Conservation (phyloP, 495 filamentous ascomycete species). For the Talaromyces thailandensis region DNA sequence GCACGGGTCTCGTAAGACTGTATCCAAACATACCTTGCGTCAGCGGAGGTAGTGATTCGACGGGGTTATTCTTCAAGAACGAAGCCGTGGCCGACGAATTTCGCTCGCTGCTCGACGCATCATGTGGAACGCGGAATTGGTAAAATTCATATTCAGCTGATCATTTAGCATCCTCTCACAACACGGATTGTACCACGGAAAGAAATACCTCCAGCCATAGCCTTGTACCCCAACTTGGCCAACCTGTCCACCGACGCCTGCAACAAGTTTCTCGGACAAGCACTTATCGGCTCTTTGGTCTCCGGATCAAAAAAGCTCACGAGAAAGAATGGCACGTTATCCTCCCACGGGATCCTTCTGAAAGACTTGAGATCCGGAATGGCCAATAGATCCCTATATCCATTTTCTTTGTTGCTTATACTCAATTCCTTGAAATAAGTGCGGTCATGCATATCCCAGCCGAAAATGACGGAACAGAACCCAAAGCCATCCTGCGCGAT, state of each 20-base stretch:
- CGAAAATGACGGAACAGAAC: constrained; percentile 94
- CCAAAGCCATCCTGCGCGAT: constrained; percentile 80
- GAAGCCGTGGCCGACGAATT: constrained; percentile 62
- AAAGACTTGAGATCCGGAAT: constrained; percentile 73
- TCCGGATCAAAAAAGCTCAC: constrained; percentile 67
- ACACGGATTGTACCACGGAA: background rate
- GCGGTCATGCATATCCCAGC: constrained; percentile 96
- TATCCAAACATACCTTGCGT: constrained; percentile 99
- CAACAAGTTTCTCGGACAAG: constrained; percentile 74
- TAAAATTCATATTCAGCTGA: constrained; percentile 97
- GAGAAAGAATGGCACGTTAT: constrained; percentile 85
- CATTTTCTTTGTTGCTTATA: constrained; percentile 83
- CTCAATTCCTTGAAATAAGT: constrained; percentile 75
- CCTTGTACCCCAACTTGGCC: constrained; percentile 54
- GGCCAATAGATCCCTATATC: constrained; percentile 84
- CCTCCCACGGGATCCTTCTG: constrained; percentile 91
- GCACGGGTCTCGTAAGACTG: constrained; percentile 81
- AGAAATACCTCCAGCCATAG: constrained; percentile 80
- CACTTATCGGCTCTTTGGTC: constrained; percentile 50
- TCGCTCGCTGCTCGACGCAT: constrained; percentile 36
- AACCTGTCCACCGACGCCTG: constrained; percentile 59
- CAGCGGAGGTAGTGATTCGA: constrained; percentile 60
- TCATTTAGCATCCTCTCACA: background rate
- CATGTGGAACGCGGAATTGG: constrained; percentile 67
- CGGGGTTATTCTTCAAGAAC: constrained; percentile 65